Evolutionary conservation across 2,329 filamentous ascomycete genomes (phyloP), one percentile per base, ranked within the genome.

Genomic region (Trichoderma koningiopsis): DNA sequence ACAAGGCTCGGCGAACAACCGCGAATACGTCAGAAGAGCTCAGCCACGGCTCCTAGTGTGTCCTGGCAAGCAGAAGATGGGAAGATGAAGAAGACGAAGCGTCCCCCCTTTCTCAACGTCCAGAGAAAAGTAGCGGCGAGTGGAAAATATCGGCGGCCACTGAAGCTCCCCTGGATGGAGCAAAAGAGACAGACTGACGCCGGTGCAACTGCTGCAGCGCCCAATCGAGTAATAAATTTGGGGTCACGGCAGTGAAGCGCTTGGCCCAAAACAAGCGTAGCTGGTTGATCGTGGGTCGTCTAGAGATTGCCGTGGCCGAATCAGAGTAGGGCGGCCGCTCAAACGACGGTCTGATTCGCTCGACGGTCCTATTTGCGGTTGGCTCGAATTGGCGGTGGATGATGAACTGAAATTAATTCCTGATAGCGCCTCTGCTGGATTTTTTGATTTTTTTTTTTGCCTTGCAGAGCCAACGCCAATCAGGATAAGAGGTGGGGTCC

Each of bases 141-240:
- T n/a, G 67, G 59, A 65, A 69, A 69, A 65, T 43, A 57, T 47
- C 61, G 52, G 52, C 13, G 49, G 67, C 60, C 27, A 65, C 35
- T 69, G 67, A 64, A 65, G 67, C 61, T 56, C 67, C 67, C 59
- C 59, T 64, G 59, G 55, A 57, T 40, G 37, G 37, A 56, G 22
- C 29, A 55, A 65, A 65, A 64, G 37, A 68, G 43, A 57, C 65
- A 24, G 64, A 68, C 53, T 29, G 57, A 31, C 29, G 49, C 63
- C 24, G 47, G 65, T 61, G 57, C 57, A 68, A 56, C 56, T 40
- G 37, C 53, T 24, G 35, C n/a, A 19, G 65, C 47, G 43, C 65
- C 65, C 55, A 68, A 68, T 68, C 35, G 47, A 58, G 57, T 33
- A 68, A 55, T 61, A 68, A 31, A 56, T 61, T 57, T 61, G 56